These are phyloP conservation scores for Coniosporium apollinis DNA, from an alignment of 495 filamentous ascomycete species.

Conservation along the genomic window DNA sequence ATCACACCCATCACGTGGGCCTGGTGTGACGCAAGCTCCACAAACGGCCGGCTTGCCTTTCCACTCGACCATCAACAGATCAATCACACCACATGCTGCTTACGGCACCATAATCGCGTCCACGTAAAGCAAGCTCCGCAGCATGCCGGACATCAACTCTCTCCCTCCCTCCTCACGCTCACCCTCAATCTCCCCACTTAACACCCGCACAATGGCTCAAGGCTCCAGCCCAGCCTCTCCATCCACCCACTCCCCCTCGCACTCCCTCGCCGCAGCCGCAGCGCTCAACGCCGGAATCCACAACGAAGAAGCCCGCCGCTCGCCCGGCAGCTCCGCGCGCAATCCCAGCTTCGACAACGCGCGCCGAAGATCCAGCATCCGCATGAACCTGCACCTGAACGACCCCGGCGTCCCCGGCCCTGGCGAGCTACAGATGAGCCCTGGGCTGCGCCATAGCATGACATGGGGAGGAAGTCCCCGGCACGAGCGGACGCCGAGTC, in stretches of 20 bases:
- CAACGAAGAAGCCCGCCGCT: conserved; percentile 38
- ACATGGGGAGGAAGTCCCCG: conserved; percentile 9
- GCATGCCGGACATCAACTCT: conserved; percentile 54
- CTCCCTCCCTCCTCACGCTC: conserved; percentile 47
- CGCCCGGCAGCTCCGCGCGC: conserved; percentile 38
- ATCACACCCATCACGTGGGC: too few species aligned
- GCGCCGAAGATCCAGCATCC: conserved; percentile 47
- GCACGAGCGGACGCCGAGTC: conserved; percentile 50
- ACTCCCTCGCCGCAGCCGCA: conserved; percentile 49
- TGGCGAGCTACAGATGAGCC: conserved; percentile 36
- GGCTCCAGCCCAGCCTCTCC: conserved; percentile 26
- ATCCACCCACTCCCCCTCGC: conserved; percentile 39
- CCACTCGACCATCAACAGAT: too few species aligned
- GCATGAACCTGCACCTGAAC: conserved; percentile 59
- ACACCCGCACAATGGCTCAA: conserved; percentile 21
- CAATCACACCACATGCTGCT: too few species aligned
- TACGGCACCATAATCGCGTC: too few species aligned
- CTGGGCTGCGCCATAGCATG: conserved; percentile 3
- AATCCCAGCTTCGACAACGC: conserved; percentile 37
- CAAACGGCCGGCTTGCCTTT: too few species aligned
- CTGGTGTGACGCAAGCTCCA: too few species aligned
- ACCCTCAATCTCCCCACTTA: conserved; percentile 18
- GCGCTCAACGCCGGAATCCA: conserved; percentile 56
- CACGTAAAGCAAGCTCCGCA: too few species aligned
- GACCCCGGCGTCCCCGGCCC: conserved; percentile 44